Evolutionary conservation across 2,329 filamentous ascomycete species (phyloP).

Genomic region (Alternaria ethzedia): DNA sequence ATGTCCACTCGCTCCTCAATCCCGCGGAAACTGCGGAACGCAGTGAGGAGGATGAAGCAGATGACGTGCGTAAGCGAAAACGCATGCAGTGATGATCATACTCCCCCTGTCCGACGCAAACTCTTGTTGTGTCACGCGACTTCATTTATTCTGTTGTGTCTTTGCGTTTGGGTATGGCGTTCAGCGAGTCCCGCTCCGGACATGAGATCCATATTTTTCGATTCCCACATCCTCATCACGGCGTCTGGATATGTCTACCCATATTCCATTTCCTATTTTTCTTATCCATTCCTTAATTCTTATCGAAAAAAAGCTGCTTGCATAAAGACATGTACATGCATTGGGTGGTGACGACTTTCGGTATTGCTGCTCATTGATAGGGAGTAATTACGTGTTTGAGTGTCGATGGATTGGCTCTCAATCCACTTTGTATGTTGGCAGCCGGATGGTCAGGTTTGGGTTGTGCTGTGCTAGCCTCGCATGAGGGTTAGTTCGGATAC

Average conservation of each 20-base stretch:
- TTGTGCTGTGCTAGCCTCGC: background rate
- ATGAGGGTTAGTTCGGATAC: background rate
- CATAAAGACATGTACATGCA: background rate
- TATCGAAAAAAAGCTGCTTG: background rate
- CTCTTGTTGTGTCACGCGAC: background rate
- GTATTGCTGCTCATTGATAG: background rate
- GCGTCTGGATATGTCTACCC: background rate
- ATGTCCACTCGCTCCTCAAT: slow-evolving; percentile 70
- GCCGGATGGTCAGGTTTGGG: background rate
- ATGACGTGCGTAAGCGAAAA: slow-evolving; percentile 69
- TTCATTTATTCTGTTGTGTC: slow-evolving; percentile 25
- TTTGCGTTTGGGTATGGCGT: slow-evolving; percentile 2
- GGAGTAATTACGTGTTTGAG: background rate
- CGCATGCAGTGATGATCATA: slow-evolving; percentile 36
- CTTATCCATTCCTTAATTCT: background rate
- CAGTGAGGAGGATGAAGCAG: slow-evolving; percentile 67
- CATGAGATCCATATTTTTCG: background rate
- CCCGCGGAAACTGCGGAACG: slow-evolving; percentile 71
- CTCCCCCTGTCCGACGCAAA: background rate
- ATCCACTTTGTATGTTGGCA: background rate
- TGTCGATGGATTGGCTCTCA: background rate
- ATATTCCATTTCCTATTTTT: background rate
- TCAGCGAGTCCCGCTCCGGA: background rate
- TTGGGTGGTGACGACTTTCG: slow-evolving; percentile 1
- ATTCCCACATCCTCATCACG: background rate